phyloP scores from a whole-genome alignment of 2,329 filamentous ascomycete species.

The Colletotrichum noveboracense region DNA sequence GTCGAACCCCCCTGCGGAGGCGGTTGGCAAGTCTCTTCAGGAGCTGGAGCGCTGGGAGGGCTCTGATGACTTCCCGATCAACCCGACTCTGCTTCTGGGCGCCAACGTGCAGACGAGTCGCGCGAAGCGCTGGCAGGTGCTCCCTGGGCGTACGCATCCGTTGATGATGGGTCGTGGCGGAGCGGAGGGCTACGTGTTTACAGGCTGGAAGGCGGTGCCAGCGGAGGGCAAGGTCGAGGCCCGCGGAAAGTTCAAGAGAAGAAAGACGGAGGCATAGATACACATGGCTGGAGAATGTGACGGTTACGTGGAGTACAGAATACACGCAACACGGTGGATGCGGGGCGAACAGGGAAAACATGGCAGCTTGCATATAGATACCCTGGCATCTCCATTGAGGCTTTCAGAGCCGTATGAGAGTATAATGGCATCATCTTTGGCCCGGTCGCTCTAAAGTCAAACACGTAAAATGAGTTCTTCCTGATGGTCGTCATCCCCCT shows the following conservation, averaged over 20 bases:
- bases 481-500: neutral
- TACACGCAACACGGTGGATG: neutral
- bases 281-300: neutral
- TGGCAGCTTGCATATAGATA: constrained; percentile 9
- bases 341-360: neutral
- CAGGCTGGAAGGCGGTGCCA: constrained; percentile 80
- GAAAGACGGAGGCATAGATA: constrained; percentile 55
- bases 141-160: constrained; percentile 91
- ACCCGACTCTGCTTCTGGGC: constrained; percentile 83
- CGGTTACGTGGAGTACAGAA: neutral
- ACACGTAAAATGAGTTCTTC: neutral
- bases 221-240: constrained; percentile 82
- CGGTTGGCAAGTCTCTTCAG: constrained; percentile 46
- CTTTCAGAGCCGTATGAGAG: neutral
- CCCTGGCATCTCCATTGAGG: constrained; percentile 3
- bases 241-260: constrained; percentile 77
- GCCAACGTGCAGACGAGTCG: constrained; percentile 82
- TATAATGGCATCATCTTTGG: constrained; percentile 12
- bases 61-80: constrained; percentile 81
- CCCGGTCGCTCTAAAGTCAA: constrained; percentile 13
- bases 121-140: constrained; percentile 84
- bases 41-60: constrained; percentile 63
- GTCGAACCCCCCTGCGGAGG: constrained; percentile 52
- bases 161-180: constrained; percentile 90
- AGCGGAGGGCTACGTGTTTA: constrained; percentile 89